phyloP scores from a whole-genome alignment of 495 filamentous ascomycete genomes.

The Cercophora samala region DNA sequence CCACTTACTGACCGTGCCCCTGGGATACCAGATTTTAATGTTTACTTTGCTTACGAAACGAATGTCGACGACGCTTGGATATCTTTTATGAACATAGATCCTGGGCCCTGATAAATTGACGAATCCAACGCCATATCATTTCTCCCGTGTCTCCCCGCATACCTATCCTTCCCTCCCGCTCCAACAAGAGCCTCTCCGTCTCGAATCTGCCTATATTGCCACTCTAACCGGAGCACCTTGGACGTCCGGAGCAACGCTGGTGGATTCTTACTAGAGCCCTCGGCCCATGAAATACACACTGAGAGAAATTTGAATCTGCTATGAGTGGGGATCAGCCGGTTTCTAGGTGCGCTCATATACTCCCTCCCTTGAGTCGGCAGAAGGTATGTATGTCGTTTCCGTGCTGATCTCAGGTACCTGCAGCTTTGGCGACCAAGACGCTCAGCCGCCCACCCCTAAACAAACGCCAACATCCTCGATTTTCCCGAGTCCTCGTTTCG shows the following conservation, averaged over 20 bases:
- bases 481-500: slow-evolving; percentile 61
- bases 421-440: slow-evolving; percentile 76
- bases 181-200: background rate
- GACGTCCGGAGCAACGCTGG: slow-evolving; percentile 15
- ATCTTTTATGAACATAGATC: background rate
- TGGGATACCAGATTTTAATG: slow-evolving; percentile 8
- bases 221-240: background rate
- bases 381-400: slow-evolving; percentile 1
- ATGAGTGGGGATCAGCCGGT: slow-evolving; percentile 76
- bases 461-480: slow-evolving; percentile 65
- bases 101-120: slow-evolving; percentile 7
- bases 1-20: slow-evolving; percentile 12
- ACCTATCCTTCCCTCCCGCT: slow-evolving; percentile 6
- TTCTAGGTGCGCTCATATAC: slow-evolving; percentile 58
- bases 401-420: slow-evolving; percentile 25
- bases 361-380: background rate
- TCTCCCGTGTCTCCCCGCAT: slow-evolving; percentile 4
- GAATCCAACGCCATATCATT: slow-evolving; percentile 4
- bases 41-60: slow-evolving; percentile 12
- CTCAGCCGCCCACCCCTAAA: slow-evolving; percentile 73
- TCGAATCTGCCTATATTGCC: background rate
- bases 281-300: background rate
- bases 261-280: background rate
- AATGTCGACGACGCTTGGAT: slow-evolving; percentile 15
- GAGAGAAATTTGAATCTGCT: slow-evolving; percentile 43